phyloP scores from a whole-genome alignment of 257 asterid genomes.

The Forsythia suspensa region DNA sequence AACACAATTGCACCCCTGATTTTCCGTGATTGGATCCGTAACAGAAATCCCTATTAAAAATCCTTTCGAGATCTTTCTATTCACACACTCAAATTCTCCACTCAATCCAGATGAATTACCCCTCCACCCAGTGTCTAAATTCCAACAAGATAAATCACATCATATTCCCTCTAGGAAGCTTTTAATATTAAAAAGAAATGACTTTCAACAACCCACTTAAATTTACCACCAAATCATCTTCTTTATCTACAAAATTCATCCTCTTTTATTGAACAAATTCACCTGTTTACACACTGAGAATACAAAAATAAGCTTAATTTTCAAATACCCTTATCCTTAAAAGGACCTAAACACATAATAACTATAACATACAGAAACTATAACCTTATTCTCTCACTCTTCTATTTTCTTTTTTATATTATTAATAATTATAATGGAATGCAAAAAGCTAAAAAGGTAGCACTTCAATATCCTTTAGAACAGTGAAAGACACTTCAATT shows the following conservation, averaged over 20 bases:
- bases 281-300: conserved; percentile 15
- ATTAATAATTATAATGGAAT: not conserved
- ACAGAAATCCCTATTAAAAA: conserved; percentile 24
- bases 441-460: conserved; percentile 31
- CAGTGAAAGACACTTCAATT: conserved; percentile 8
- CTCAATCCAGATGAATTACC: conserved; percentile 24
- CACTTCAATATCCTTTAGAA: not conserved
- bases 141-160: not conserved
- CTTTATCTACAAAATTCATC: conserved; percentile 13
- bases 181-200: not conserved
- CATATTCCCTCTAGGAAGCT: not conserved
- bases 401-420: not conserved
- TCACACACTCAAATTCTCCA: conserved; percentile 21
- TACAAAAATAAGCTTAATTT: conserved; percentile 25
- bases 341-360: conserved; percentile 14
- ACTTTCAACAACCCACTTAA: conserved; percentile 14
- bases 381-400: conserved; percentile 7
- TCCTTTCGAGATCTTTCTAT: conserved; percentile 20
- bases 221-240: conserved; percentile 6
- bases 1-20: conserved; percentile 54
- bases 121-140: conserved; percentile 21
- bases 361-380: not conserved
- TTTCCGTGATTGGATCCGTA: conserved; percentile 71
- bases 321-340: conserved; percentile 29
- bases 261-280: conserved; percentile 6